Base-by-base conservation (phyloP, 2,329 filamentous ascomycete genomes). In the Cladosporium sp. region DNA sequence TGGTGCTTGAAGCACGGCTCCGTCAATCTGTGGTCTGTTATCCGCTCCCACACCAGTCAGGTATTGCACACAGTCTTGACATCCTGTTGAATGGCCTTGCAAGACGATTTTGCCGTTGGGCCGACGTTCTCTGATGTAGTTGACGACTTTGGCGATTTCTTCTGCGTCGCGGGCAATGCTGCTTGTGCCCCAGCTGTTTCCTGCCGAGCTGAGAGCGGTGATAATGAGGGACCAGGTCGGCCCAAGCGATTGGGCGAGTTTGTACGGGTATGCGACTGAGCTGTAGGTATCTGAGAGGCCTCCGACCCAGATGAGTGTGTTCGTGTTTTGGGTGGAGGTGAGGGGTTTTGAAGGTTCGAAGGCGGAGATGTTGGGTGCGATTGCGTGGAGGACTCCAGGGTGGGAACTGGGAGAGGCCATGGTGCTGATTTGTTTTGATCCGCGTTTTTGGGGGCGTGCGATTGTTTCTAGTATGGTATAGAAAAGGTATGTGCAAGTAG, bases 1-100 rank as follows among this genome's bases (percentile, higher is more conserved):
- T 0, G 87, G 83, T 0, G 85, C 88, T 66, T 95, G 90, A 49
- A 95, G 70, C 38, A 95, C 85, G 42, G 83, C 83, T 30, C 85
- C 90, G 53, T 93, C 81, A 1, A 95, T 70, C 0, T 51, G 70
- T 0, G 80, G 78, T 11, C 78, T 69, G 35, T 69, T 67, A 16
- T 57, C 58, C 7, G 54, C 53, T 11, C 55, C 55, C 15, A 51
- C 43, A 16, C 61, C 63, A 5, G 68, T 53, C 1, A 84, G 62
- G 56, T 86, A 87, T 57, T 85, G 78, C 68, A 86, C 76, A 11
- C 81, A 74, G 62, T 86, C 83, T 64, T 87, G 84, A 57, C 79
- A 85, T 0, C 84, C 84, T 0, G 84, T 87, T 2, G 79, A 83
- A 58, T 86, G 82, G 2, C 84, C 84, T 78, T 87, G 82, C 12